Evolutionary conservation across 805 yeast species (phyloP), one percentile per base, ranked within the genome.

Genomic region (Yamadazyma paraphyllophila): DNA sequence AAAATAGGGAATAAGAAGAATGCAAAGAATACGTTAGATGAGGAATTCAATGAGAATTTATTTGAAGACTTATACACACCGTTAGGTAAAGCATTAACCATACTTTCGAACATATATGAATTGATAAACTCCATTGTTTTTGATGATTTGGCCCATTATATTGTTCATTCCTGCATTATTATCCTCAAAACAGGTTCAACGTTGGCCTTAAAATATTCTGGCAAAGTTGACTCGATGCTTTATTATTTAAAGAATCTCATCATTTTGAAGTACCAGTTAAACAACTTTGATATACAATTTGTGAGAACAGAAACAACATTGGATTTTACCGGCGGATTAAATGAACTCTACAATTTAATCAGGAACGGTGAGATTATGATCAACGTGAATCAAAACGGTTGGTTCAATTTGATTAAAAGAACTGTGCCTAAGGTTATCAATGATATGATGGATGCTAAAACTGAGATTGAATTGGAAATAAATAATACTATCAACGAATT

Each of bases 91-190:
- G 83, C 96, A 0, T 66, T 90, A 36, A 76, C 83, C 0, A 65
- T 92, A 5, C 67, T 91, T 26, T 82, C 89, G 29, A 85, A 81
- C 59, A 84, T 91, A 16, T 88, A 88, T 59, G 95, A 88, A 56
- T 69, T 90, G 55, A 78, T 92, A 31, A 83, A 84, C 52, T 81
- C 91, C 2, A 67, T 76, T 10, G 86, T 89, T 1, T 92, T 91
- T 66, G 96, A 89, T 60, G 96, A 88, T 58, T 66, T 91, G 52
- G 96, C 97, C 0, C 96, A 89, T 61, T 81, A 85, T 46, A 82
- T 89, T 43, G 86, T 92, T 3, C 96, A 88, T 59, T 77, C 85
- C 36, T 83, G 94, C 55, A 77, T 89, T 31, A 57, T 67, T 12
- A 80, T 94, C 6, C 64, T 89, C 54, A 76, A 77, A 45, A 63